Evolutionary conservation across 352 stramenopile species (phyloP).

Genomic region (Phytopythium boreale): DNA sequence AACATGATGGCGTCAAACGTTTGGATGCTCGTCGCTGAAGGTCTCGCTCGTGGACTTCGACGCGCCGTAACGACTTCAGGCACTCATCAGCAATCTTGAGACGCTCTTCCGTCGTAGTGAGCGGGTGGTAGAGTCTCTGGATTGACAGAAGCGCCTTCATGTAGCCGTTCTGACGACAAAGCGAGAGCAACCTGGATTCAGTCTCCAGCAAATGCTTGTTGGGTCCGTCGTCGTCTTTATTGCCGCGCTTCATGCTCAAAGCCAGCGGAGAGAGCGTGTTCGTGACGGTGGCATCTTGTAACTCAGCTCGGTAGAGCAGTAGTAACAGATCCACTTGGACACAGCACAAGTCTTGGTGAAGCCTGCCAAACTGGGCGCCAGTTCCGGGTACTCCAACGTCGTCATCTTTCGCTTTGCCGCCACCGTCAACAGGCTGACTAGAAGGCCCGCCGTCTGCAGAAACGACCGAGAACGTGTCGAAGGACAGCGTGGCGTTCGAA

Average conservation of each 20-base stretch:
- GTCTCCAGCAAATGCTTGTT: slow-evolving; percentile 7
- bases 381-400: slow-evolving; percentile 46
- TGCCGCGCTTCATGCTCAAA: background rate
- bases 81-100: slow-evolving; percentile 26
- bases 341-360: slow-evolving; percentile 56
- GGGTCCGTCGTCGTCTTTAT: background rate
- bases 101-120: slow-evolving; percentile 16
- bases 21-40: slow-evolving; percentile 15
- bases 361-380: slow-evolving; percentile 46
- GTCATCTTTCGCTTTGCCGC: background rate
- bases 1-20: slow-evolving; percentile 5
- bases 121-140: slow-evolving; percentile 26
- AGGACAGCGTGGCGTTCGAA: slow-evolving; percentile 37
- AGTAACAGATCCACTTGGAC: slow-evolving; percentile 50
- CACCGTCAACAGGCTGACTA: background rate
- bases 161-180: slow-evolving; percentile 60
- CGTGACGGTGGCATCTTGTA: slow-evolving; percentile 36
- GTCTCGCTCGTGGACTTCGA: slow-evolving; percentile 41
- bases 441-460: background rate
- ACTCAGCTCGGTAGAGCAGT: slow-evolving; percentile 50
- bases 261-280: slow-evolving; percentile 16
- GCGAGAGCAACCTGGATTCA: slow-evolving; percentile 31
- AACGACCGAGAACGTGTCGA: slow-evolving; percentile 19
- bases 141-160: slow-evolving; percentile 38
- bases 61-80: slow-evolving; percentile 36